These are phyloP conservation scores for Schwanniomyces vanrijiae DNA, from an alignment of 805 yeast species.

Conservation along the genomic window DNA sequence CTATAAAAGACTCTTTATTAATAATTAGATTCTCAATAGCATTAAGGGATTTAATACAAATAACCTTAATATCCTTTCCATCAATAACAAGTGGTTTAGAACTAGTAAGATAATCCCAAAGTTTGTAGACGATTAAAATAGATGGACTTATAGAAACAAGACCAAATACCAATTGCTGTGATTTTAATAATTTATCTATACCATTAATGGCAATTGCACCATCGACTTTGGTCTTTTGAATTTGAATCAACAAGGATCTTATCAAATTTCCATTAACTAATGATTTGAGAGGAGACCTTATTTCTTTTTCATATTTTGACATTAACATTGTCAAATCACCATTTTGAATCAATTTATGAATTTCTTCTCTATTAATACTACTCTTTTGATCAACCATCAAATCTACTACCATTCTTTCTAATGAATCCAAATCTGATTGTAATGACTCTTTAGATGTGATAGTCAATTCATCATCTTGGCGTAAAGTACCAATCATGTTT, in stretches of 20 bases:
- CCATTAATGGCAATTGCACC: slow-evolving; percentile 89
- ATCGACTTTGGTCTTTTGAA: slow-evolving; percentile 96
- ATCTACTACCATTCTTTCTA: slow-evolving; percentile 85
- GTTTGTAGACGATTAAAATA: slow-evolving; percentile 53
- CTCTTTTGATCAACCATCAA: slow-evolving; percentile 43
- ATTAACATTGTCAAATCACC: slow-evolving; percentile 83
- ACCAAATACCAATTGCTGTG: slow-evolving; percentile 94
- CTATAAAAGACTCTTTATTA: slow-evolving; percentile 19
- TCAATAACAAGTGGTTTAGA: slow-evolving; percentile 28
- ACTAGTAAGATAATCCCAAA: slow-evolving; percentile 36
- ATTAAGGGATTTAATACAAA: slow-evolving; percentile 48
- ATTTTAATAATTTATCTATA: slow-evolving; percentile 82
- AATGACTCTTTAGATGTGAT: slow-evolving; percentile 78
- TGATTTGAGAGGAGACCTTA: slow-evolving; percentile 66
- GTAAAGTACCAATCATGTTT: slow-evolving; percentile 73
- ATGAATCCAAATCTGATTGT: slow-evolving; percentile 71
- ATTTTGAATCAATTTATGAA: slow-evolving; percentile 52
- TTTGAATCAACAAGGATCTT: slow-evolving; percentile 78
- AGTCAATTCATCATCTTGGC: slow-evolving; percentile 76
- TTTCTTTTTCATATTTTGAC: slow-evolving; percentile 75
- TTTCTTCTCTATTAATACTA: slow-evolving; percentile 19
- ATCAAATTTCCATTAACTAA: slow-evolving; percentile 68
- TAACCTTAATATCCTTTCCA: slow-evolving; percentile 34
- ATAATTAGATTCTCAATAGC: slow-evolving; percentile 52
- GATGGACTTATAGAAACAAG: slow-evolving; percentile 87